phyloP scores from a whole-genome alignment of 129 eudicot genomes.

The Erigeron canadensis region DNA sequence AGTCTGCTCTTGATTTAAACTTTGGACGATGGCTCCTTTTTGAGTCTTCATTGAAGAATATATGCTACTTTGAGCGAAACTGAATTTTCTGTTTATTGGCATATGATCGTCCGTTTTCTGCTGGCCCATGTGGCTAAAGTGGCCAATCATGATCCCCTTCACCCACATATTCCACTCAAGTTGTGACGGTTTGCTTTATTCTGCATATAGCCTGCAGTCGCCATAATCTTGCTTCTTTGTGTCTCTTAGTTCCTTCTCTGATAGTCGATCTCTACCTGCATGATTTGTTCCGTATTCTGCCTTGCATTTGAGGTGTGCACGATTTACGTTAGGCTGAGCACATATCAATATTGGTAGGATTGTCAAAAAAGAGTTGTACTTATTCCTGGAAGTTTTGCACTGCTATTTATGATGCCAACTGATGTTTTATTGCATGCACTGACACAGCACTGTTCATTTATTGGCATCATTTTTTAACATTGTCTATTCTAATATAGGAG shows the following conservation, averaged over 20 bases:
- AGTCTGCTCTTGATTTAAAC: conserved; percentile 25
- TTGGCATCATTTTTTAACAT: not conserved
- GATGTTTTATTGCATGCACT: not conserved
- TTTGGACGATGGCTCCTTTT: conserved; percentile 24
- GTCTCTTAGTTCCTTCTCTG: not conserved
- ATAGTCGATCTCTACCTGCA: not conserved
- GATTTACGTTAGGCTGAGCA: not conserved
- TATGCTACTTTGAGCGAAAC: not conserved
- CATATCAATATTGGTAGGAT: not conserved
- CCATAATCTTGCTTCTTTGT: not conserved
- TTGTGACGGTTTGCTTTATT: not conserved
- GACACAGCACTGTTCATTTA: not conserved
- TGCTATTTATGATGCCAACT: too few species aligned
- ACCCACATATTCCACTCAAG: not conserved
- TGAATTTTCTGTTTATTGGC: not conserved
- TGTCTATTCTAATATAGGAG: not conserved
- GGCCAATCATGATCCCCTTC: not conserved
- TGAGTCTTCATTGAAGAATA: conserved; percentile 16
- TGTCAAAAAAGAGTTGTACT: not conserved
- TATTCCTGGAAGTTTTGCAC: not conserved
- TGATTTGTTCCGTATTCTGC: not conserved
- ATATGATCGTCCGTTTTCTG: conserved; percentile 8
- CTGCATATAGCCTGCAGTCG: not conserved
- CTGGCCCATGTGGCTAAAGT: conserved; percentile 4
- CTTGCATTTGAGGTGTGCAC: not conserved